Evolutionary conservation across 2,329 filamentous ascomycete species (phyloP), one percentile per base, ranked within the genome.

Genomic region (Colletotrichum kahawae): DNA sequence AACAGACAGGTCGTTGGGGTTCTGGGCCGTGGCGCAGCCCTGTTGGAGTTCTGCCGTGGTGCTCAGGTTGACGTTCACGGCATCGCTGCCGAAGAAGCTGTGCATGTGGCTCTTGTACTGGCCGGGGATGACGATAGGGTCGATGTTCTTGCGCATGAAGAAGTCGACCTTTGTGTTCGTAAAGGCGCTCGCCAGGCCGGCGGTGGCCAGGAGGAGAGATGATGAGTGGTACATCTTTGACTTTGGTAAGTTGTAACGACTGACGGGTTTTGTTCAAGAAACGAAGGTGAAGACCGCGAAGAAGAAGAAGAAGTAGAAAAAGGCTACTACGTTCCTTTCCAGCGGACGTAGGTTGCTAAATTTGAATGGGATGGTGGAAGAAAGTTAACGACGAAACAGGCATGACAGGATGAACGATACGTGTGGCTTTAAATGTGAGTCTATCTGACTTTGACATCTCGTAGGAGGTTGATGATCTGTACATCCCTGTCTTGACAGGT

Each of bases 1-100:
- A 9, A 83, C 79, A 1, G 83, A 86, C 4, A 87, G 77, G 66
- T 87, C 86, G 75, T 87, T 87, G 12, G 85, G 82, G 78, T 87
- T 87, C 69, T 86, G 79, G 2, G 82, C 84, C 10, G 82, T 84
- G 6, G 85, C 82, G 79, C 85, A 88, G 6, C 85, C 85, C 10
- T 78, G 75, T 62, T 85, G 84, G 56, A 60, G 64, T 27, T 82
- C 21, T 86, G 81, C 74, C 71, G 70, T 10, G 8, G 80, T 79
- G 24, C 76, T 80, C n/a, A 81, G 80, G 68, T 81, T 77, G 74
- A 79, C 79, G 4, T 80, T 83, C 33, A 82, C 77, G 18, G 77
- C 78, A 60, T 83, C 82, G 62, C 81, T 83, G 36, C 83, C 82
- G 68, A 84, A 84, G 77, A 82, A 83, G 14, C 81, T 81, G 76